phyloP scores from a whole-genome alignment of 192 early-diverging fungal species.

The Backusella morwellensis region DNA sequence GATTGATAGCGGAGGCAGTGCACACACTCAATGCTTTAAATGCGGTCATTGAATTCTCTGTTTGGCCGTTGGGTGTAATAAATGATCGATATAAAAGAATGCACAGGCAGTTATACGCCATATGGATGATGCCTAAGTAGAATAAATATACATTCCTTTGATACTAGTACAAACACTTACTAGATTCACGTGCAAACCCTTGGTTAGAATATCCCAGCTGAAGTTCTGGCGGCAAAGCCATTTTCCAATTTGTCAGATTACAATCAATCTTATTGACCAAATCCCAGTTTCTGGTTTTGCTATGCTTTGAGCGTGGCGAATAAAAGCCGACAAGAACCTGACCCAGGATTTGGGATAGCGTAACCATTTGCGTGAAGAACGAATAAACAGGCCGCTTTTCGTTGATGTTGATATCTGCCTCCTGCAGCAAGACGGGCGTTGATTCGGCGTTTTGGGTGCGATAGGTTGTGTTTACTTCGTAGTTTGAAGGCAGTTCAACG shows the following conservation, averaged over 20 bases:
- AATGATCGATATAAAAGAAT: conserved; percentile 35
- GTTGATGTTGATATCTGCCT: background rate
- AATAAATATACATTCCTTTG: background rate
- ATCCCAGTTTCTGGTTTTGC: background rate
- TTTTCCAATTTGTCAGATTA: conserved; percentile 27
- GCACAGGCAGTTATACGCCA: conserved; percentile 23
- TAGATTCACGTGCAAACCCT: background rate
- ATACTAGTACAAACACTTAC: background rate
- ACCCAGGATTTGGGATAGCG: conserved; percentile 28
- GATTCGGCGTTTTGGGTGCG: background rate
- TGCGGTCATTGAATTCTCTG: background rate
- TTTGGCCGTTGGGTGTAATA: background rate
- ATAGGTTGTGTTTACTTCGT: conserved; percentile 14
- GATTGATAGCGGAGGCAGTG: conserved; percentile 26
- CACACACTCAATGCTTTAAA: conserved; percentile 24
- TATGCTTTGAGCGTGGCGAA: conserved; percentile 18
- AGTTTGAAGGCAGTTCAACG: conserved; percentile 27
- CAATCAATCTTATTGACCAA: conserved; percentile 25
- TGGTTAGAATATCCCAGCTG: background rate
- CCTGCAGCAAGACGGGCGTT: background rate
- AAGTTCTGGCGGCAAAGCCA: conserved; percentile 7
- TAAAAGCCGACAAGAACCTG: conserved; percentile 31
- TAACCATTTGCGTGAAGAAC: conserved; percentile 19
- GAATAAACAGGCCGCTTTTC: conserved; percentile 6
- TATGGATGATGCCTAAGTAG: conserved; percentile 2